Percentiles rank a stretch among this genome's conserved stretches.
Evolutionary conservation across 306 rosid species (phyloP).

Genomic region (Hippophae rhamnoides): DNA sequence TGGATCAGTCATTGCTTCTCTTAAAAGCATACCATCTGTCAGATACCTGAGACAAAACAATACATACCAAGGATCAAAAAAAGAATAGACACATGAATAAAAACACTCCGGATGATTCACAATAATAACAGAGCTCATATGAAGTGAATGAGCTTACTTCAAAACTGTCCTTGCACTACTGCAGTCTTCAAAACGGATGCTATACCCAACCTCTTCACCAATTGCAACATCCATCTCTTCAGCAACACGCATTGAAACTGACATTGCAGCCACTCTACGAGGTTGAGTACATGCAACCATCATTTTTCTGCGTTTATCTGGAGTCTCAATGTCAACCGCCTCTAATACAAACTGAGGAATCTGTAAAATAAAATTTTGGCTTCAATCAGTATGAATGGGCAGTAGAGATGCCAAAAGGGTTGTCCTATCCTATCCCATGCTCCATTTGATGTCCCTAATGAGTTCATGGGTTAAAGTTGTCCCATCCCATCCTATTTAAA

Average conservation of each 20-base stretch:
- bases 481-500: no score
- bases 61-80: no score
- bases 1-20: slow-evolving; percentile 81
- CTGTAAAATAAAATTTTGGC: not conserved
- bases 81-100: no score
- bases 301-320: slow-evolving; percentile 49
- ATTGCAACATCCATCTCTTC: slow-evolving; percentile 76
- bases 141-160: slow-evolving; percentile 30
- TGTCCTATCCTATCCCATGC: no score
- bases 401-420: no score
- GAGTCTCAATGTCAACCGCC: slow-evolving; percentile 38
- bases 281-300: slow-evolving; percentile 76
- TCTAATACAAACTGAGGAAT: slow-evolving; percentile 73
- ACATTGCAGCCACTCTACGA: slow-evolving; percentile 68
- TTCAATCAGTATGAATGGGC: no score
- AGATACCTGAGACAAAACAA: slow-evolving; percentile 4
- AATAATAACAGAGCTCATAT: no score
- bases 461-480: no score
- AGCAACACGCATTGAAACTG: slow-evolving; percentile 71
- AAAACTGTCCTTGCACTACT: slow-evolving; percentile 55
- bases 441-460: no score
- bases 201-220: slow-evolving; percentile 89
- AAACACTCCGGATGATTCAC: no score
- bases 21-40: slow-evolving; percentile 72
- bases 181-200: slow-evolving; percentile 67